phyloP scores from a whole-genome alignment of 1,139 yeast species.

The Taphrina communis region DNA sequence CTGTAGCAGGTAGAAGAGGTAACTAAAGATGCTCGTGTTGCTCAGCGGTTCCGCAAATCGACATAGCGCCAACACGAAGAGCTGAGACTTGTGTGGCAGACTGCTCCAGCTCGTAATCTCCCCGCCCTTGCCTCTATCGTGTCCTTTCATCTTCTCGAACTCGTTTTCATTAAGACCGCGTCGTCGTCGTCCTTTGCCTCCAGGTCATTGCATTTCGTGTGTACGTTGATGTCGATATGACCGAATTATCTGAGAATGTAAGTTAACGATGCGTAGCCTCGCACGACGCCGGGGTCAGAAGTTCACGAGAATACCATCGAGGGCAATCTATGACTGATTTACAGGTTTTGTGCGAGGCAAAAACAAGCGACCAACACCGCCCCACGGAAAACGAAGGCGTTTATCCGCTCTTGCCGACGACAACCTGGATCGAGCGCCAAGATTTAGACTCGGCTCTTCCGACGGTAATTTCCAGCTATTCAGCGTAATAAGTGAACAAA shows the following conservation, averaged over 20 bases:
- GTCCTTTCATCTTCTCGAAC: background rate
- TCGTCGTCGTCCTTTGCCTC: background rate
- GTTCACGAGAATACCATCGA: constrained; percentile 7
- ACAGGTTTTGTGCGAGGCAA: background rate
- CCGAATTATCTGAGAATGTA: background rate
- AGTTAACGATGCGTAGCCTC: too few relatives aligned
- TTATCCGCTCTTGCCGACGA: too few relatives aligned
- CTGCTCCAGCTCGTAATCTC: constrained; percentile 25
- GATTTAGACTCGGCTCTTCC: background rate
- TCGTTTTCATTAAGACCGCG: too few relatives aligned
- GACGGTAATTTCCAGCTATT: background rate
- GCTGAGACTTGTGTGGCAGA: constrained; percentile 22
- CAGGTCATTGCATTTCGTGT: background rate
- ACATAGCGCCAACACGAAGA: constrained; percentile 53
- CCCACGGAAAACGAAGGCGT: background rate
- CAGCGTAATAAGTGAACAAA: too few relatives aligned
- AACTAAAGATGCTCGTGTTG: constrained; percentile 68
- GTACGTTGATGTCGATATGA: background rate
- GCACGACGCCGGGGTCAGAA: background rate
- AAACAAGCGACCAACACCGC: constrained; percentile 4
- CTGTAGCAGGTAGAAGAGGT: constrained; percentile 67
- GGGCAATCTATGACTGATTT: background rate
- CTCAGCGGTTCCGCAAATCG: constrained; percentile 63
- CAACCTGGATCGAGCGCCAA: too few relatives aligned
- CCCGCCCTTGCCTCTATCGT: background rate